Base-by-base conservation (phyloP, 345 rosid species). In the Excoecaria cochinchinensis region DNA sequence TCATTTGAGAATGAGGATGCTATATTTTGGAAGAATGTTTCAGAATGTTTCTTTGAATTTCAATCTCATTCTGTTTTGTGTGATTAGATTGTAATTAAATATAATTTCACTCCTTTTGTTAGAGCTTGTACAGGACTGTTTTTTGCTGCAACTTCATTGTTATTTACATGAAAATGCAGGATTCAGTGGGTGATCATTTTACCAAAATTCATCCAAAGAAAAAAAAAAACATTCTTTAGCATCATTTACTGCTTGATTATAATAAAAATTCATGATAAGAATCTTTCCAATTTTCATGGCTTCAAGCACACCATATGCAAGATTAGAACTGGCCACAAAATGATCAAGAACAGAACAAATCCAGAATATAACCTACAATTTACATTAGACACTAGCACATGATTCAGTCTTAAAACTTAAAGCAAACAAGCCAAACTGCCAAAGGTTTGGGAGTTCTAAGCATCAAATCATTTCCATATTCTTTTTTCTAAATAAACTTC, bases 331-430 rank as follows among this genome's bases (percentile, higher is more conserved):
- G 63, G 63, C 38, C 74, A 22, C 25, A 47, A 36, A 22, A 38
- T 48, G 24, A 62, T 39, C 2, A 65, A 57, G 48, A 31, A 67
- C 36, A 19, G 25, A 65, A 55, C 70, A 62, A 75, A 66, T 36
- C 16, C 63, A 71, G 31, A 77, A 69, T 50, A 52, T 52, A 76
- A 74, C 84, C 87, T 80, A 85, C 69, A 83, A 85, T 85, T 64
- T 87, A 84, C 90, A 83, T 58, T 76, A 69, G 56, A 74, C 31
- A 65, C 77, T 77, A 53, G 65, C 84, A 83, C 70, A 57, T 39
- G 48, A 67, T 77, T 61, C 82, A 51, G 74, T 78, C 78, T n/a
- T 58, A 80, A 39, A 25, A 76, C 78, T 52, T 12, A 39, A 68
- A 82, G n/a, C n/a, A 8, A 78, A 79, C 79, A 77, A 62, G 31